Evolutionary conservation across 2,329 filamentous ascomycete genomes (phyloP), one percentile per base, ranked within the genome.

Genomic region (Hymenoscyphus fructigenus): DNA sequence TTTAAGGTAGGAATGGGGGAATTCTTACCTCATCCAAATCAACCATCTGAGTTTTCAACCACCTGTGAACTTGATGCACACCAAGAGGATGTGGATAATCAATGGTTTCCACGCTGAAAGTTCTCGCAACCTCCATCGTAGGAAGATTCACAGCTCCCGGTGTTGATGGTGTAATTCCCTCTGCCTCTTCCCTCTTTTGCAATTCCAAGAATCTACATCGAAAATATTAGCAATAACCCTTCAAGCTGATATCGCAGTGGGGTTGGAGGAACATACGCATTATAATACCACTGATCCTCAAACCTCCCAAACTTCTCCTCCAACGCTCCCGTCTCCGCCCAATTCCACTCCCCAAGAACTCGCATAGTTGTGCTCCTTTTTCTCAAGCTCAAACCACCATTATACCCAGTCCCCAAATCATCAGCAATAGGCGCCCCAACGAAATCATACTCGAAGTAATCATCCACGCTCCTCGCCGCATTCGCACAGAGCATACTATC

Each of bases 321-420:
- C 47, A 3, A 69, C 69, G 1, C 62, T 66, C 5, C 70, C 58
- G 34, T 69, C 68, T 66, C 64, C 32, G 66, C 65, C 68, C 71
- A 70, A 38, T 71, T 66, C 71, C 63, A 76, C 60, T 60, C 68
- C 9, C 67, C 68, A 59, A 73, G 73, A 71, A 75, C 61, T 17
- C 69, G 60, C 36, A 79, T 60, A 34, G 76, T 76, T 61, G 72
- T 74, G 47, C 67, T 71, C 44, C 76, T 73, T 69, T 78, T 79
- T 63, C 78, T 72, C 64, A 79, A 67, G 28, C 74, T 76, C 61
- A 79, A 69, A 0, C 78, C 78, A 28, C 78, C 78, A 66, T 78
- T 78, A 68, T 75, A 78, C 6, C 68, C 71, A 36, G 59, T 57
- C 1, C 71, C 70, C 26, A 69, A 9, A 23, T 70, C 66, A 3